These are phyloP conservation scores for Botryotinia convoluta DNA, from an alignment of 2,329 filamentous ascomycete genomes.

Conservation along the genomic window DNA sequence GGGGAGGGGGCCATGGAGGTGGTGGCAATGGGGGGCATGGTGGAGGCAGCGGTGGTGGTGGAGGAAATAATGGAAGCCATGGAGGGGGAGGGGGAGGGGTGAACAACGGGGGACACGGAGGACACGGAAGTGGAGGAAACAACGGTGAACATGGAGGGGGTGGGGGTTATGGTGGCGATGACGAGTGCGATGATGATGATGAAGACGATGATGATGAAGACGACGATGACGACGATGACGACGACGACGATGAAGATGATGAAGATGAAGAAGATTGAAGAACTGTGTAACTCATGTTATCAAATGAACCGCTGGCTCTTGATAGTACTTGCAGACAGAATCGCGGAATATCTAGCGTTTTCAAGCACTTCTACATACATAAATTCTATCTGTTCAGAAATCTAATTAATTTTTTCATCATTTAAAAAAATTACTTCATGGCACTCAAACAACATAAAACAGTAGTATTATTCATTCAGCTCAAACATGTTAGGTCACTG, in stretches of 20 bases:
- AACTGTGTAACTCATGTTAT: neutral
- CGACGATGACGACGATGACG: rapidly evolving
- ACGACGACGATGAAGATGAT: neutral
- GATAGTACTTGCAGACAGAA: neutral
- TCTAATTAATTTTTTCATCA: neutral
- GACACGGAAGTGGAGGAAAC: neutral
- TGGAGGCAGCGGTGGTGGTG: neutral
- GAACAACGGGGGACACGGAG: neutral
- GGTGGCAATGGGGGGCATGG: too few species aligned
- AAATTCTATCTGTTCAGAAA: neutral
- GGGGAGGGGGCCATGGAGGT: rapidly evolving
- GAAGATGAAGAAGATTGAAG: neutral
- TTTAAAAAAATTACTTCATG: neutral
- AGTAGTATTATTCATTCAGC: neutral
- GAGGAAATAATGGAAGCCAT: neutral
- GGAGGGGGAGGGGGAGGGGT: neutral
- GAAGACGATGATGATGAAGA: neutral
- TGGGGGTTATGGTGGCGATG: neutral
- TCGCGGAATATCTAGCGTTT: neutral
- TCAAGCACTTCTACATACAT: too few species aligned
- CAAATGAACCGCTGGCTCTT: neutral
- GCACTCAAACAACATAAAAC: neutral
- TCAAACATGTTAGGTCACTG: too few species aligned
- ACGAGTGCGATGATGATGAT: neutral
- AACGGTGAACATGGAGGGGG: neutral